Evolutionary conservation across 2,329 filamentous ascomycete genomes (phyloP).

Genomic region (Aspergillus ruber): DNA sequence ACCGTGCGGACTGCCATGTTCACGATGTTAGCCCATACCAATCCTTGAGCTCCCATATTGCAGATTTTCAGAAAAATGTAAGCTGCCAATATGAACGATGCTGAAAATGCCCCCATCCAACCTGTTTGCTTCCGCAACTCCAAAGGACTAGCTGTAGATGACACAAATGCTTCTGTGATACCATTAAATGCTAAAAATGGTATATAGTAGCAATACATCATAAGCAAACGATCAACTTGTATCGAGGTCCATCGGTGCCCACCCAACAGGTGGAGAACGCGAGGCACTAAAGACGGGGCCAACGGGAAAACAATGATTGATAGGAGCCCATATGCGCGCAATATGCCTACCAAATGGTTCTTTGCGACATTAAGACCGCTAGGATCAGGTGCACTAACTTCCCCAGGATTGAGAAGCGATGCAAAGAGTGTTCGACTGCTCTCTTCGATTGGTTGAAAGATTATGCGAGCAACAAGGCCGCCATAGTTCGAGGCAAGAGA

Average conservation of each 20-base stretch:
- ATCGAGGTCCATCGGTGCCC: conserved; percentile 69
- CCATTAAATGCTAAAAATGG: conserved; percentile 89
- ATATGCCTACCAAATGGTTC: conserved; percentile 41
- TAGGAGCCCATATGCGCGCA: conserved; percentile 69
- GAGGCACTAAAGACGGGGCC: conserved; percentile 68
- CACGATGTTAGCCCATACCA: conserved; percentile 80
- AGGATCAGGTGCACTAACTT: conserved; percentile 9
- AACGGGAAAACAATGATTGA: conserved; percentile 62
- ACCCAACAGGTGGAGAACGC: conserved; percentile 67
- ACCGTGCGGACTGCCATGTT: conserved; percentile 82
- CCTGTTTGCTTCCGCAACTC: conserved; percentile 71
- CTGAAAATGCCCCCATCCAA: conserved; percentile 80
- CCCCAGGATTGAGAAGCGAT: conserved; percentile 56
- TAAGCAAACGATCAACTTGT: conserved; percentile 67
- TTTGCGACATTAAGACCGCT: conserved; percentile 21
- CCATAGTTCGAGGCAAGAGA: conserved; percentile 93
- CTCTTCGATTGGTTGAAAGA: conserved; percentile 95
- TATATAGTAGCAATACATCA: conserved; percentile 84
- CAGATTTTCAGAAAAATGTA: conserved; percentile 67
- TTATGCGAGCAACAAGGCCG: conserved; percentile 74
- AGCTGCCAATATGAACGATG: conserved; percentile 66
- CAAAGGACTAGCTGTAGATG: conserved; percentile 69
- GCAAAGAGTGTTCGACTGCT: conserved; percentile 86
- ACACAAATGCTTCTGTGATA: conserved; percentile 85
- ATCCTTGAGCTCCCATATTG: conserved; percentile 65